phyloP scores from a whole-genome alignment of 495 filamentous ascomycete species.

The Penicillium manginii region DNA sequence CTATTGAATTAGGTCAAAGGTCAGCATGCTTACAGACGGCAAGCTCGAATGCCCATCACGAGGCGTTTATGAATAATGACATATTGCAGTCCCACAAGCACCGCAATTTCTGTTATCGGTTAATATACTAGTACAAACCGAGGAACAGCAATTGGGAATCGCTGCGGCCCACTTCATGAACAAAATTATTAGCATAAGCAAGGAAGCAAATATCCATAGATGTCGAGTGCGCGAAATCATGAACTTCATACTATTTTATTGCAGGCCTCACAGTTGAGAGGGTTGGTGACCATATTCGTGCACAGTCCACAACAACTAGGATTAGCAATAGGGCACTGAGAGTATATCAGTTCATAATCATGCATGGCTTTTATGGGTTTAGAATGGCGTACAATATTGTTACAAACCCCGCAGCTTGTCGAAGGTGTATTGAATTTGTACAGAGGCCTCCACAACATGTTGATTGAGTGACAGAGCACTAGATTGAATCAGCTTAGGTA shows the following conservation, averaged over 20 bases:
- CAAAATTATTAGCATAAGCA: no score
- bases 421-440: not conserved
- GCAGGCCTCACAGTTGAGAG: not conserved
- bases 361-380: not conserved
- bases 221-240: no score
- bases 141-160: constrained; percentile 1
- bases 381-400: not conserved
- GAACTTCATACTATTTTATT: not conserved
- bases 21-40: no score
- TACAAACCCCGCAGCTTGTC: not conserved
- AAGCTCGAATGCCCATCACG: no score
- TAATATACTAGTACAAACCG: not conserved
- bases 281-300: not conserved
- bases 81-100: not conserved
- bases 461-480: not conserved
- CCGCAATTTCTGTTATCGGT: not conserved
- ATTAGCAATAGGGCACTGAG: not conserved
- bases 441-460: not conserved
- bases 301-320: not conserved
- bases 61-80: no score
- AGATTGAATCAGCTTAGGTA: not conserved
- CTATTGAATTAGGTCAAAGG: not conserved
- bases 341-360: not conserved
- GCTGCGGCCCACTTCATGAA: not conserved
- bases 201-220: no score